These are phyloP conservation scores for Aristolochia contorta DNA, from an alignment of 164 flowering plant species.

Conservation along the genomic window DNA sequence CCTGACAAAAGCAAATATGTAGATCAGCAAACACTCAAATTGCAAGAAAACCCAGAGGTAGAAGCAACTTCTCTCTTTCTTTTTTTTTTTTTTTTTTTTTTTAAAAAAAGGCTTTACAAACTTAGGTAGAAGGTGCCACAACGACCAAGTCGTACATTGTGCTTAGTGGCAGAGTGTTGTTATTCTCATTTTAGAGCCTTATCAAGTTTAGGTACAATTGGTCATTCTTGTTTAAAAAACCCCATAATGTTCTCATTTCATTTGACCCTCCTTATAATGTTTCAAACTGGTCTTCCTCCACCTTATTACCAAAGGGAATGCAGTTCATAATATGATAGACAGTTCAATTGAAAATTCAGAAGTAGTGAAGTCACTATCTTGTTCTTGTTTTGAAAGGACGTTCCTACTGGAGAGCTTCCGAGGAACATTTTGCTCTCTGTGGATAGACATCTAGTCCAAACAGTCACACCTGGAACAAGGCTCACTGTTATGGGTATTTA, in stretches of 20 bases:
- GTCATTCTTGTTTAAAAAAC: not conserved
- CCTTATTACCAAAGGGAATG: too few relatives aligned
- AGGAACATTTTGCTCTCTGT: conserved; percentile 90
- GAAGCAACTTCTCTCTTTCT: not conserved
- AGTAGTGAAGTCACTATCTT: not conserved
- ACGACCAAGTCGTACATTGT: too few relatives aligned
- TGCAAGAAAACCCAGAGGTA: conserved; percentile 99
- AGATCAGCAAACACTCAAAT: conserved; percentile 91
- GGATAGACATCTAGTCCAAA: conserved; percentile 94
- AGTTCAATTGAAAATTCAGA: not conserved
- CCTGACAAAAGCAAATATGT: conserved; percentile 97
- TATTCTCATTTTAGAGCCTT: too few relatives aligned
- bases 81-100: too few relatives aligned
- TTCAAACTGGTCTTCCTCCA: too few relatives aligned
- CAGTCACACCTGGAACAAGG: conserved; percentile 92
- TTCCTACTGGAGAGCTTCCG: conserved; percentile 98
- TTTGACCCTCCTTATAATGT: not conserved
- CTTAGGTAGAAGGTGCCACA: too few relatives aligned
- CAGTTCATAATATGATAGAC: not conserved
- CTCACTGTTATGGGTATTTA: conserved; percentile 92
- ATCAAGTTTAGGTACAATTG: not conserved
- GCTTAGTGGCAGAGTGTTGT: too few relatives aligned
- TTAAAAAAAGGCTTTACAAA: too few relatives aligned
- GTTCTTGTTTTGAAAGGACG: conserved; percentile 53
- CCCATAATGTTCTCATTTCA: not conserved